A percentile compares a stretch with the other conserved stretches of the same genome.
phyloP scores from a whole-genome alignment of 2,329 filamentous ascomycete species.

The Trichoderma arundinaceum region DNA sequence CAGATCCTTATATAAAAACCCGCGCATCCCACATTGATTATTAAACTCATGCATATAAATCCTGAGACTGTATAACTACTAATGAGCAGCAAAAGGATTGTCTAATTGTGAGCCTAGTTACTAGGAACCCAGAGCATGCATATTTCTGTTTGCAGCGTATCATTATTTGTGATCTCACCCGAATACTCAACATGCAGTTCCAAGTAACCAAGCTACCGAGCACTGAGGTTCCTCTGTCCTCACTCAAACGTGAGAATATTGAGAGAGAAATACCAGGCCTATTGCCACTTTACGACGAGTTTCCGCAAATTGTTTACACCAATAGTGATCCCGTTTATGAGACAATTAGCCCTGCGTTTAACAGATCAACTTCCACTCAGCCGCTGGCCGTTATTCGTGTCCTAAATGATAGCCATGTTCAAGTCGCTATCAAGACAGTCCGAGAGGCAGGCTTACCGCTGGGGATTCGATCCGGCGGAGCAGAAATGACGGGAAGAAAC shows the following conservation, averaged over 20 bases:
- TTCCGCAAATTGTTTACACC: conserved; percentile 9
- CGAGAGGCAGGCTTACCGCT: not conserved
- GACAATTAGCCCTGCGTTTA: not conserved
- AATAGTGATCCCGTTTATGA: not conserved
- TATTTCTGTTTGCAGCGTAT: too few relatives aligned
- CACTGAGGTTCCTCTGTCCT: not conserved
- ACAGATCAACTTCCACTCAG: not conserved
- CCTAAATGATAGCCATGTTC: conserved; percentile 15
- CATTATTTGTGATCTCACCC: not conserved
- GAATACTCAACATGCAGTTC: not conserved
- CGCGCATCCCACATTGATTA: too few relatives aligned
- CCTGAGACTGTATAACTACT: too few relatives aligned
- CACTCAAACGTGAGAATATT: not conserved
- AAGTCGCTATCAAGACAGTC: not conserved
- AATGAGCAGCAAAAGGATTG: too few relatives aligned
- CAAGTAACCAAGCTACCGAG: not conserved
- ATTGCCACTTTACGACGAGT: not conserved
- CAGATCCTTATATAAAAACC: too few relatives aligned
- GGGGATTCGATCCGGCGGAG: conserved; percentile 8
- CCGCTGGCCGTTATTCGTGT: conserved; percentile 9
- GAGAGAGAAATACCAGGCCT: not conserved
- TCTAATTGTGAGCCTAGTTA: too few relatives aligned
- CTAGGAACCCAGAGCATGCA: too few relatives aligned
- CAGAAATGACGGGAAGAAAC: conserved; percentile 5
- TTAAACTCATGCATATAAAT: too few relatives aligned